Percentiles rank a stretch among this genome's conserved stretches.
Conservation (phyloP, 495 filamentous ascomycete species). For the Ascobolus immersus region DNA sequence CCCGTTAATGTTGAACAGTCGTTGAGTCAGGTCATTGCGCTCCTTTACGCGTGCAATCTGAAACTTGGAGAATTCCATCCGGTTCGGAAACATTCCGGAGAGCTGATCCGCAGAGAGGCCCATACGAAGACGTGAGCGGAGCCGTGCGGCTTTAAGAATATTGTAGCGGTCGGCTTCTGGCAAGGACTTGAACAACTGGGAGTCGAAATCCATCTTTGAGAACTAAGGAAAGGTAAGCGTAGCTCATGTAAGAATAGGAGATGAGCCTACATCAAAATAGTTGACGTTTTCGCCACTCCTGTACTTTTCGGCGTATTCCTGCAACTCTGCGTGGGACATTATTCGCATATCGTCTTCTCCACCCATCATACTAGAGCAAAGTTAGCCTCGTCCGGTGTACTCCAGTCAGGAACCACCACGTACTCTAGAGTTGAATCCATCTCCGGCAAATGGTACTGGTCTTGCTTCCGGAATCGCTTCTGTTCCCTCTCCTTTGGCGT, state of each 20-base stretch:
- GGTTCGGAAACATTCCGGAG: conserved; percentile 83
- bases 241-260: not conserved
- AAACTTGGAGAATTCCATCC: conserved; percentile 92
- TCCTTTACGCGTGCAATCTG: conserved; percentile 85
- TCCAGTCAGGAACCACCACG: not conserved
- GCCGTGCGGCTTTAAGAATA: conserved; percentile 74
- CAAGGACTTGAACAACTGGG: conserved; percentile 72
- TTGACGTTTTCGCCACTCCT: conserved; percentile 86
- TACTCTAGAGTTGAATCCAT: conserved; percentile 40
- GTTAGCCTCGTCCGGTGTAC: not conserved
- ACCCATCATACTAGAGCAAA: conserved; percentile 37
- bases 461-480: conserved; percentile 66
- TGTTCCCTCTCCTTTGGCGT: conserved; percentile 45
- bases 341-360: conserved; percentile 74
- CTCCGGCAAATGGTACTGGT: conserved; percentile 82
- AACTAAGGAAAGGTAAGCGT: conserved; percentile 26
- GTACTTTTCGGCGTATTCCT: conserved; percentile 80
- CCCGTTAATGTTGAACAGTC: conserved; percentile 80
- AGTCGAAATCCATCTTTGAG: conserved; percentile 91
- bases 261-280: conserved; percentile 43
- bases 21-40: conserved; percentile 81
- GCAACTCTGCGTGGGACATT: conserved; percentile 78
- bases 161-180: conserved; percentile 85
- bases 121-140: conserved; percentile 75
- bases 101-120: conserved; percentile 88